Conservation (phyloP, 495 filamentous ascomycete genomes). For the Penicillium ochrochloron region DNA sequence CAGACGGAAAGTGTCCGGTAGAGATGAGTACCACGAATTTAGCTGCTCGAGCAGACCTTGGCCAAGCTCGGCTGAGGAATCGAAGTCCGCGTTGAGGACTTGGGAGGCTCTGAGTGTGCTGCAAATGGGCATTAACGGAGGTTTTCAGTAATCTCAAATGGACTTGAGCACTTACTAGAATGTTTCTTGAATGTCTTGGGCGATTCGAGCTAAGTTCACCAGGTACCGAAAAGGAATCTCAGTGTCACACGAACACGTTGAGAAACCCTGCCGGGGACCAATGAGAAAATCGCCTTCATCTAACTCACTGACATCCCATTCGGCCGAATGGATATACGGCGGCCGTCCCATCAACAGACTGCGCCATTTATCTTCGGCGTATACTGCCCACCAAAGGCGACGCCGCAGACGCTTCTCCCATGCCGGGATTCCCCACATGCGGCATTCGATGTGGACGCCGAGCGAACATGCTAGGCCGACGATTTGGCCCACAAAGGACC, state of each 20-base stretch:
- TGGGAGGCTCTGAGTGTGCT: conserved; percentile 43
- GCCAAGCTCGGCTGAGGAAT: conserved; percentile 34
- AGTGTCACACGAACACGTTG: conserved; percentile 27
- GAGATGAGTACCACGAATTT: conserved; percentile 38
- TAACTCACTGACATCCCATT: conserved; percentile 80
- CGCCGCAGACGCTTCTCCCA: conserved; percentile 89
- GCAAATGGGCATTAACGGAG: background rate
- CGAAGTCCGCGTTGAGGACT: conserved; percentile 32
- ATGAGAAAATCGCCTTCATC: conserved; percentile 66
- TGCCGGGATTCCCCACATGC: conserved; percentile 58
- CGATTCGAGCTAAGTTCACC: conserved; percentile 35
- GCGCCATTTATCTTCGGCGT: conserved; percentile 94
- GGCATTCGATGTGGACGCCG: conserved; percentile 75
- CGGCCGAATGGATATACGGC: conserved; percentile 74
- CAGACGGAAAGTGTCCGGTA: conserved; percentile 34
- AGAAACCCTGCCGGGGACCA: conserved; percentile 30
- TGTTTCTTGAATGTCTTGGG: conserved; percentile 38
- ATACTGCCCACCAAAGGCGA: conserved; percentile 87
- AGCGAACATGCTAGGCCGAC: conserved; percentile 50
- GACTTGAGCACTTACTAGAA: conserved; percentile 47
- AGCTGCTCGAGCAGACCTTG: conserved; percentile 34
- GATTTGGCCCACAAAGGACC: conserved; percentile 43
- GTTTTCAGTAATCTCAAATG: no score
- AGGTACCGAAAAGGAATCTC: conserved; percentile 36
- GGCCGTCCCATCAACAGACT: conserved; percentile 80